Evolutionary conservation across 1,284 basidiomycete species (phyloP).

Genomic region (Farysia itapuensis): DNA sequence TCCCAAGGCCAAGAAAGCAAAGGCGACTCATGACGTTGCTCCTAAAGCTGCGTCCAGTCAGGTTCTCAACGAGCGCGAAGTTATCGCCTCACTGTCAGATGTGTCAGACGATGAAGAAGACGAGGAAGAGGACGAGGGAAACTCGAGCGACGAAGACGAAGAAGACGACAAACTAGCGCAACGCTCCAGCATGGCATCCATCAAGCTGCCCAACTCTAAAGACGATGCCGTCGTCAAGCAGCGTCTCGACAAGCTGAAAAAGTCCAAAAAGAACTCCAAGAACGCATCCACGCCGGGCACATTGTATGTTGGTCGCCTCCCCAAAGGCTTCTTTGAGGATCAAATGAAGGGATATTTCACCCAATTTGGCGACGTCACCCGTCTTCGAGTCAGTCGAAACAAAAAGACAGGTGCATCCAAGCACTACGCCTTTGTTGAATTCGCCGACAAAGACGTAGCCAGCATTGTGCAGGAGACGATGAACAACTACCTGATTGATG

Average conservation of each 20-base stretch:
- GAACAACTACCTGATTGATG: slow-evolving; percentile 96
- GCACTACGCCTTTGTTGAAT: slow-evolving; percentile 96
- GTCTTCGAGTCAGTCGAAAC: slow-evolving; percentile 86
- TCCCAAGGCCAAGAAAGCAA: not conserved
- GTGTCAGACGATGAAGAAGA: slow-evolving; percentile 15
- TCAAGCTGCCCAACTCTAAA: slow-evolving; percentile 53
- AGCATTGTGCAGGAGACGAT: slow-evolving; percentile 96
- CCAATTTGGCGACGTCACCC: slow-evolving; percentile 89
- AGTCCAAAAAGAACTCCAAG: slow-evolving; percentile 14
- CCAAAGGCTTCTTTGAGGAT: slow-evolving; percentile 95
- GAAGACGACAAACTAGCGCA: slow-evolving; percentile 40
- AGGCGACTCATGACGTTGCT: slow-evolving; percentile 8
- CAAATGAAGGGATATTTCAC: slow-evolving; percentile 89
- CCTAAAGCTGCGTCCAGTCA: too few relatives aligned
- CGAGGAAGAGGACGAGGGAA: slow-evolving; percentile 22
- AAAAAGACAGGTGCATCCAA: slow-evolving; percentile 95
- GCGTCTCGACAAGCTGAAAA: slow-evolving; percentile 45
- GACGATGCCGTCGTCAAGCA: slow-evolving; percentile 48
- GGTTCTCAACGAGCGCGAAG: slow-evolving; percentile 19
- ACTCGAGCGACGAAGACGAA: slow-evolving; percentile 49
- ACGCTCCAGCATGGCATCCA: slow-evolving; percentile 16
- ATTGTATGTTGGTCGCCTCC: slow-evolving; percentile 84
- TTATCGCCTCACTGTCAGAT: slow-evolving; percentile 29
- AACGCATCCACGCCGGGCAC: slow-evolving; percentile 68
- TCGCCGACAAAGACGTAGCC: slow-evolving; percentile 83